Conservation (phyloP, 805 yeast species). For the Nakazawaea anatomiae region DNA sequence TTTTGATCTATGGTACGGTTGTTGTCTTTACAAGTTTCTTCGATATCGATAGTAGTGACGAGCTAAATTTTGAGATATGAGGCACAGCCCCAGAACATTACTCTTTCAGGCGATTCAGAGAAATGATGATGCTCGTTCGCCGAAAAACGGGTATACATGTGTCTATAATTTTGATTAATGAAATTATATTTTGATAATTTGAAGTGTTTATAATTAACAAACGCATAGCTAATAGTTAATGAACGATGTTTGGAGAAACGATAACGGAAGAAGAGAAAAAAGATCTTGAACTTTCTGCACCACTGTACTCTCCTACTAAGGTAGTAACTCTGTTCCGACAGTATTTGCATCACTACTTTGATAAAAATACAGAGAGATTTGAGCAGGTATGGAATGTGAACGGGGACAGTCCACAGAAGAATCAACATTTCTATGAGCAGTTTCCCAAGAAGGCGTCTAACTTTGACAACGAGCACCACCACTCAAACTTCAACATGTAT, state of each 20-base stretch:
- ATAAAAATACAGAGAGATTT: constrained; percentile 23
- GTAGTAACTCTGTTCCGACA: constrained; percentile 8
- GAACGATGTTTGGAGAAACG: constrained; percentile 14
- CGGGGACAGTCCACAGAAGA: constrained; percentile 22
- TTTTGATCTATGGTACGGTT: constrained; percentile 75
- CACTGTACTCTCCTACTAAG: constrained; percentile 31
- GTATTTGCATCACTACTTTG: constrained; percentile 14
- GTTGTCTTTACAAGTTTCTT: constrained; percentile 79
- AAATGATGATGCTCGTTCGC: neutral
- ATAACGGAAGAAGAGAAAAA: constrained; percentile 30
- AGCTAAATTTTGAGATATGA: constrained; percentile 21
- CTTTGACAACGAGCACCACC: constrained; percentile 26
- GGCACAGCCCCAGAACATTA: constrained; percentile 1
- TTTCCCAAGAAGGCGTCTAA: constrained; percentile 26
- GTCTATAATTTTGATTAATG: no score
- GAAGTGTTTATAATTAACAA: no score
- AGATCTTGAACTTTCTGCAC: constrained; percentile 30
- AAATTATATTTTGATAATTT: no score
- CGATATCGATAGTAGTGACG: constrained; percentile 42
- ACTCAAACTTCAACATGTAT: constrained; percentile 21
- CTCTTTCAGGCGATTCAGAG: neutral
- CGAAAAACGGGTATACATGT: neutral
- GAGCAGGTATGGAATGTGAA: constrained; percentile 21
- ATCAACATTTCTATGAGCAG: constrained; percentile 23
- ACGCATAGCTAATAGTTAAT: neutral